These are phyloP conservation scores for Rhizophagus prolifer DNA, from an alignment of 192 early-diverging fungal species.

Conservation along the genomic window DNA sequence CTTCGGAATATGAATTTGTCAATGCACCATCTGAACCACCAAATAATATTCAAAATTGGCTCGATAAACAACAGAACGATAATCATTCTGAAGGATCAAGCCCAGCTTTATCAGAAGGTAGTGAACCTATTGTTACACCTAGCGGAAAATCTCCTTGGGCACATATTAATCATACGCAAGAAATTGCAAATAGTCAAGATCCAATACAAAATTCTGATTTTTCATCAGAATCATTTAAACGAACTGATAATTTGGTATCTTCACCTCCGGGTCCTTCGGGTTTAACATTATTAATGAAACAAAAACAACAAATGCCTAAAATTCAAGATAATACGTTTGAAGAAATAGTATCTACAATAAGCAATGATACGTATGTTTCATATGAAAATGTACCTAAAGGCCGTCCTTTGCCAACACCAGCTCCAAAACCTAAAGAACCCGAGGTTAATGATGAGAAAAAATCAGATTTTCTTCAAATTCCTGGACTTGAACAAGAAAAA, in stretches of 20 bases:
- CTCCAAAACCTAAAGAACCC: slow-evolving; percentile 6
- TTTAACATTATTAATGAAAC: slow-evolving; percentile 22
- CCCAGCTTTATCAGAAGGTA: neutral
- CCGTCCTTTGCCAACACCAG: slow-evolving; percentile 11
- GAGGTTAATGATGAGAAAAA: neutral
- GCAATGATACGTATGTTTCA: too few relatives aligned
- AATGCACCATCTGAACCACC: neutral
- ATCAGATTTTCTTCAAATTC: slow-evolving; percentile 2
- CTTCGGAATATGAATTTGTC: slow-evolving; percentile 5
- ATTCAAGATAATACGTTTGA: slow-evolving; percentile 8
- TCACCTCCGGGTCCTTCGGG: slow-evolving; percentile 22
- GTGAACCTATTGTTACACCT: neutral
- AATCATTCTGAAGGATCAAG: neutral
- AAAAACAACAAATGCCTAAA: neutral
- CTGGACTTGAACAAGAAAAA: neutral
- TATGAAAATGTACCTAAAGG: slow-evolving; percentile 7
- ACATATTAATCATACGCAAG: slow-evolving; percentile 18
- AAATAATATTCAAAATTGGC: slow-evolving; percentile 1
- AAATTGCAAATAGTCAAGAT: neutral
- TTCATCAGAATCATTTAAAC: slow-evolving; percentile 12
- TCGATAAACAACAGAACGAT: slow-evolving; percentile 17
- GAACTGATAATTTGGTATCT: slow-evolving; percentile 14
- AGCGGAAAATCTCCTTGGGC: slow-evolving; percentile 18
- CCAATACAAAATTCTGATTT: neutral
- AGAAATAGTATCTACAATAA: neutral